Evolutionary conservation across 192 early-diverging fungal genomes (phyloP), one percentile per base, ranked within the genome.

Genomic region (Phlyctochytrium bullatum): DNA sequence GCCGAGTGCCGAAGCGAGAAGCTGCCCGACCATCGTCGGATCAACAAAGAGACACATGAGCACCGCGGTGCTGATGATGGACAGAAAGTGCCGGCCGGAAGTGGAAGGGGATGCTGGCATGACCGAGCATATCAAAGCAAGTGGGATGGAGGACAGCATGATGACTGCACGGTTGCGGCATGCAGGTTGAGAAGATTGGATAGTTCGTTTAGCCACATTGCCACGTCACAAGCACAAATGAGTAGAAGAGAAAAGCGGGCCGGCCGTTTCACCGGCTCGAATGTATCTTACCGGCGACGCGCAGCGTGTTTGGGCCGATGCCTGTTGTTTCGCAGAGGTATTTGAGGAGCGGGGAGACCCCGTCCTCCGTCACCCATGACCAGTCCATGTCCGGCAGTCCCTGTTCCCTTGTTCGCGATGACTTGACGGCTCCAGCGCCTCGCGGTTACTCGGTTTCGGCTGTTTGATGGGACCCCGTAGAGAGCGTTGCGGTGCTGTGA

Each of bases 101-200:
- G 54, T 10, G 16, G 20, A 10, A 10, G 54, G 54, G 14, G 20
- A 14, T 25, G 54, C 54, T 6, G 54, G 54, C 4, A 57, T 10
- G 20, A 57, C 12, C 12, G 27, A 28, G 54, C 54, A 57, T 10
- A 57, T 57, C 14, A 57, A 24, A 6, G 54, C 54, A 6, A 57
- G 54, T 57, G 54, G 54, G 54, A 57, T 57, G 12, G 54, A 57
- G 14, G 25, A 25, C 4, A 57, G 54, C 54, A 57, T 25, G 54
- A 57, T 25, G 54, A 57, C 54, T 57, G 54, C 54, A 50, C 10
- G 40, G 40, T n/a, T n/a, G n/a, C n/a, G n/a, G n/a, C n/a, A n/a
- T n/a, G n/a, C n/a, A n/a, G n/a, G n/a, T n/a, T n/a, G n/a, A n/a
- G n/a, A n/a, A n/a, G 40, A 47, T 6, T 47, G 40, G 6, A 14